Conservation (phyloP, 176 grass and related monocot species). For the Zizania latifolia region DNA sequence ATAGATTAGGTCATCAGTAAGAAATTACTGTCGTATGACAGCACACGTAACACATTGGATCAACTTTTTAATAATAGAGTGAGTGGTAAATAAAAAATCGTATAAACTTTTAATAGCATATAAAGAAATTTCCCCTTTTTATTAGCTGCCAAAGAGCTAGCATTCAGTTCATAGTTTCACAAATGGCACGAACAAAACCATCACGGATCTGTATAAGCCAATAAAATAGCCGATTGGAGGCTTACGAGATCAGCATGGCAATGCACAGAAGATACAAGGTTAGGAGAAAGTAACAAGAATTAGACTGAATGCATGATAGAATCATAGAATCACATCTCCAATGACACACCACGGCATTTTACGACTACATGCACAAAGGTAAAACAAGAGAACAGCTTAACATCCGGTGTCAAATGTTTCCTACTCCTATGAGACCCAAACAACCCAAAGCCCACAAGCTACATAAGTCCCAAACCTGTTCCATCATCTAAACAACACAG, state of each 20-base stretch:
- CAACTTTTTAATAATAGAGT: no score
- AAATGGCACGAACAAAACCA: not conserved
- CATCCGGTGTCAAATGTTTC: conserved; percentile 42
- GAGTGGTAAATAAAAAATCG: no score
- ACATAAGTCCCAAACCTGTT: conserved; percentile 26
- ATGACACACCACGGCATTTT: conserved; percentile 21
- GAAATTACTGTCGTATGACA: no score
- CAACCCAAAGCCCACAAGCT: conserved; percentile 32
- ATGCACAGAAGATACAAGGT: not conserved
- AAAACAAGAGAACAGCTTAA: conserved; percentile 32
- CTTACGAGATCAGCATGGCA: not conserved
- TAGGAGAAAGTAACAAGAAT: conserved; percentile 8
- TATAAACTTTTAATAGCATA: no score
- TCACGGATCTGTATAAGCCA: not conserved
- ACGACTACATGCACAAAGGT: conserved; percentile 32
- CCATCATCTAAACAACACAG: conserved; percentile 42
- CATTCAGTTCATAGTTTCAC: no score
- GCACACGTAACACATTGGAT: no score
- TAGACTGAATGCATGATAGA: conserved; percentile 29
- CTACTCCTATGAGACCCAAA: conserved; percentile 38
- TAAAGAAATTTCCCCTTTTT: no score
- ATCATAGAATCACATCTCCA: conserved; percentile 19
- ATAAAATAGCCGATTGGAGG: not conserved
- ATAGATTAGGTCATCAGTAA: no score
- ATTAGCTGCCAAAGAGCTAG: no score